Evolutionary conservation across 352 stramenopile species (phyloP), one percentile per base, ranked within the genome.

Genomic region (Plasmopara viticola): DNA sequence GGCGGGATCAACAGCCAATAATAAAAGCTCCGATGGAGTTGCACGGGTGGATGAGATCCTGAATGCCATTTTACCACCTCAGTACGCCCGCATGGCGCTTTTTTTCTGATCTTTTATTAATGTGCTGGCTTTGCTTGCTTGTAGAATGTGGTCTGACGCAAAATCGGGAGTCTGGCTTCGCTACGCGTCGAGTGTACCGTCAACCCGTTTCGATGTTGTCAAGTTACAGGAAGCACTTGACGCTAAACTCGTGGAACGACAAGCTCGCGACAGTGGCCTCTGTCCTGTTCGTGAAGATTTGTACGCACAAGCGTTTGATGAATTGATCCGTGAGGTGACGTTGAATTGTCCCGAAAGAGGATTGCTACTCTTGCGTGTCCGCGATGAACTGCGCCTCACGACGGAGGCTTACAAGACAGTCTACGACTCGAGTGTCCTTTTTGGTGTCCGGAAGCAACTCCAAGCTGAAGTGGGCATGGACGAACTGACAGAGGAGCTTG

Each of bases 361-460:
- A 7, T 71, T 98, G 29, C 57, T 98, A 41, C 65, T 97, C 2
- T 53, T 97, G 33, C 85, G 93, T n/a, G 83, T 95, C 20, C 80
- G 90, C 6, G 90, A 98, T 73, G 93, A 98, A 63, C 86, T 96
- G 18, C 79, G 83, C 28, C 93, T 97, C 62, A 96, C 91, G 0
- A 95, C 94, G 9, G 93, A 97, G 52, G 93, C 92, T 4, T 98
- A 98, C 79, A 97, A 97, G 68, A 97, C 87, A 25, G 68, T 98
- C 18, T 98, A 96, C 65, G 89, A 97, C 56, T 95, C 79, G 62
- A 95, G 76, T 66, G 84, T 97, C 14, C 93, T 77, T 12, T 98
- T 97, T 53, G 91, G 90, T 15, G 84, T 97, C 6, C 87, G 90
- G 58, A 97, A 98, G 67, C 90, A 97, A 64, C 60, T 97, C 38